Base-by-base conservation (phyloP, 805 yeast genomes). In the Candida caryicola region DNA sequence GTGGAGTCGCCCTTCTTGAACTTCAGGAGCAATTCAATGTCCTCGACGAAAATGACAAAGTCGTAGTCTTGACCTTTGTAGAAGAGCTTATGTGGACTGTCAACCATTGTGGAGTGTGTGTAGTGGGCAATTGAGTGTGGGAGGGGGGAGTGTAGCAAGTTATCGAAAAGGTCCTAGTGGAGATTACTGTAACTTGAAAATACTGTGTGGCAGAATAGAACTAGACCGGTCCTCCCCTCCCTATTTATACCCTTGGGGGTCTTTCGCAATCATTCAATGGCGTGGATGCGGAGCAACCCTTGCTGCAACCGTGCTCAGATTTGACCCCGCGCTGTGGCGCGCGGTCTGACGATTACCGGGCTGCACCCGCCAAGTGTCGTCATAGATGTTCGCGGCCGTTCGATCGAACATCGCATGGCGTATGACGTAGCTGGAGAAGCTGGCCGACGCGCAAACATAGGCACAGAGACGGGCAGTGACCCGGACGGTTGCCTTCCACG, bases 31-130 rank as follows among this genome's bases (percentile, higher is more conserved):
- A 66, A 66, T 0, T 73, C 78, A 9, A 60, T 57, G 34, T 79
- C 76, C 33, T 81, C 84, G 9, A 75, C 73, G 57, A 85, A 83
- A 29, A 82, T 72, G 29, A 81, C 67, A 44, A 85, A 82, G 58
- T 85, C 95, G 36, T 71, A 61, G 33, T 71, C 69, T 3, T 66
- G 35, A 43, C 95, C 95, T 57, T 80, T 79, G 69, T 75, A 82
- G 51, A 81, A 81, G 35, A 77, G 64, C 59, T 74, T 82, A 43
- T 74, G 73, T 28, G 46, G 46, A 34, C 37, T 35, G 13, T 7
- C 28, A n/a, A 25, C 37, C 44, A 40, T 40, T 34, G 18, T 34
- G 17, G 10, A 21, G n/a, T n/a, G n/a, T n/a, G n/a, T n/a, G n/a
- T n/a, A n/a, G n/a, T n/a, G n/a, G n/a, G n/a, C n/a, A n/a, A n/a